A percentile compares a stretch with the other conserved stretches of the same genome.
These are phyloP conservation scores for Lobosporangium transversale DNA, from an alignment of 192 early-diverging fungal species.

Conservation along the genomic window DNA sequence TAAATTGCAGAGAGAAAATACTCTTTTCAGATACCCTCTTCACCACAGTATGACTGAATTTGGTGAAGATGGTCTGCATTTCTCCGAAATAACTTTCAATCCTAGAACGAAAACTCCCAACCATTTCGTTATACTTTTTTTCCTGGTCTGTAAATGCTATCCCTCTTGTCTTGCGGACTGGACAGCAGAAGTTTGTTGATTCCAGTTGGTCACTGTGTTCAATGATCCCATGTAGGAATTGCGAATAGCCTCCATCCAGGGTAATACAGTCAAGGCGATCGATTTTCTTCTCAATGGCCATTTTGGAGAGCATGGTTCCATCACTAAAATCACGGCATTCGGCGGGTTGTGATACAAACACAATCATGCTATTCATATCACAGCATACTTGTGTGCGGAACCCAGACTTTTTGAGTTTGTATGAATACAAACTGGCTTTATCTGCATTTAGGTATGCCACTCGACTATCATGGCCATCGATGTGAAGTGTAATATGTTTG, in stretches of 20 bases:
- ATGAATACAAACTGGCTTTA: conserved; percentile 5
- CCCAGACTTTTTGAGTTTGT: too few species aligned
- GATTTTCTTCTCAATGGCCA: background rate
- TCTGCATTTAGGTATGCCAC: too few species aligned
- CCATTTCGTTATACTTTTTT: background rate
- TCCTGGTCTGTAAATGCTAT: background rate
- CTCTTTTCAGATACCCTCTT: too few species aligned
- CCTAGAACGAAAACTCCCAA: too few species aligned
- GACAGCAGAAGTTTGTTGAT: background rate
- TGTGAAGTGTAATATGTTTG: background rate
- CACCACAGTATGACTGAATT: background rate
- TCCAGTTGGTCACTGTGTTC: background rate
- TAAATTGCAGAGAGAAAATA: background rate
- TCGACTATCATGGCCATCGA: too few species aligned
- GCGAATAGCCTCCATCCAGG: too few species aligned
- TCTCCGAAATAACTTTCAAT: too few species aligned
- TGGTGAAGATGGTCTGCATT: too few species aligned
- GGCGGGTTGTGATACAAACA: background rate
- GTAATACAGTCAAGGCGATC: background rate
- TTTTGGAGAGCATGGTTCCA: too few species aligned
- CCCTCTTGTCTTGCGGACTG: background rate
- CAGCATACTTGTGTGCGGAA: background rate
- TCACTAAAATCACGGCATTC: background rate
- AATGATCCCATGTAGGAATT: background rate
- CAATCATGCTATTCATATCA: conserved; percentile 4